A percentile compares a stretch with the other conserved stretches of the same genome.
Evolutionary conservation across 148 eudicot species (phyloP).

Genomic region (Fallopia convolvulus): DNA sequence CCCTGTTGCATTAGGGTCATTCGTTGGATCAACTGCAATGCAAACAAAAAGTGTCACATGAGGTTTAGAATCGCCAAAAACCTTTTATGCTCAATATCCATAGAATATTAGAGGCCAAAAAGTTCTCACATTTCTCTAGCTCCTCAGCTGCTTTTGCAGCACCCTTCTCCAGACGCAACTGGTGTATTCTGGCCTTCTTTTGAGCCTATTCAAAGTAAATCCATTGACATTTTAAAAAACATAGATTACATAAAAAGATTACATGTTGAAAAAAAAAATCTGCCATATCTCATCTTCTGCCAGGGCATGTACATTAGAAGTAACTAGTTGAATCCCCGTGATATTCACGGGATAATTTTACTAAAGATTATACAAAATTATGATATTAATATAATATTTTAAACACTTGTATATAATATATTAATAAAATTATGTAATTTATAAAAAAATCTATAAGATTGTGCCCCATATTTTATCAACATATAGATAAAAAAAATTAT

Average conservation of each 20-base stretch:
- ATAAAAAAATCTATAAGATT: too few species aligned
- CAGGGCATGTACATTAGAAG: not conserved
- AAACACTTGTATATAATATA: too few species aligned
- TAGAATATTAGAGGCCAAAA: not conserved
- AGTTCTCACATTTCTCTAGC: slow-evolving; percentile 68
- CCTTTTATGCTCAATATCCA: not conserved
- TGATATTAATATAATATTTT: too few species aligned
- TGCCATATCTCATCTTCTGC: not conserved
- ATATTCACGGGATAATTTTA: too few species aligned
- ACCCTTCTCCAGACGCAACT: slow-evolving; percentile 78
- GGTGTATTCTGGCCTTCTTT: slow-evolving; percentile 77
- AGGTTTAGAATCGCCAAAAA: not conserved
- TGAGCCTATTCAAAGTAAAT: slow-evolving; percentile 29
- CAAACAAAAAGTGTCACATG: not conserved
- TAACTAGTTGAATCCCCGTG: too few species aligned
- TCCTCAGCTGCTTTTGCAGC: slow-evolving; percentile 92
- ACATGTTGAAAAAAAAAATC: not conserved
- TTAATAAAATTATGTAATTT: too few species aligned
- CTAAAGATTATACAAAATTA: too few species aligned
- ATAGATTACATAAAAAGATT: not conserved
- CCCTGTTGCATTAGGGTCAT: slow-evolving; percentile 72
- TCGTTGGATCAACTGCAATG: slow-evolving; percentile 78
- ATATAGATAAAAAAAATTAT: too few species aligned
- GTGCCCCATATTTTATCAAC: too few species aligned
- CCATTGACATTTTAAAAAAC: not conserved